Evolutionary conservation across 192 early-diverging fungal species (phyloP), one percentile per base, ranked within the genome.

Genomic region (Coemansia sp.): DNA sequence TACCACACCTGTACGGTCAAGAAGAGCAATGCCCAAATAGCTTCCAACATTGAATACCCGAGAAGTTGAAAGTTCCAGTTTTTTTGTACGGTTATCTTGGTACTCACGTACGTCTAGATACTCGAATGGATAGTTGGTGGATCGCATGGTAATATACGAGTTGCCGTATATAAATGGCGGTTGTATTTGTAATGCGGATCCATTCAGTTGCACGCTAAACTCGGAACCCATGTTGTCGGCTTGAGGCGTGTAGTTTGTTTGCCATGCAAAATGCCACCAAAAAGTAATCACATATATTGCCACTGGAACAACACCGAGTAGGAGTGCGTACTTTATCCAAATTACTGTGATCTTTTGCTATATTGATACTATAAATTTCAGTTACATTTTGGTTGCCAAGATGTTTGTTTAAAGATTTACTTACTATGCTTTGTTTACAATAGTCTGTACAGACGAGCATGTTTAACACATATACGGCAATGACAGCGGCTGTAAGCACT

Each of bases 141-240:
- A 91, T 65, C 93, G 91, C 4, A 98, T 57, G 10, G 91, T 84
- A 13, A 98, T 79, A 66, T 84, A 90, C 9, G 94, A 94, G 11
- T 89, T 91, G 73, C 83, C 91, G 3, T 88, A 89, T 2, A 97
- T 65, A 57, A 90, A 90, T 1, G 89, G 62, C 4, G 95, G 94
- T 64, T 94, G 94, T 7, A 85, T 57, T 14, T 71, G 54, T 24
- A 96, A 86, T 45, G 86, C 76, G 61, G 88, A 96, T 32, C 94
- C 93, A 32, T 81, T 72, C 26, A 97, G 71, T 16, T 83, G 72
- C 22, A 92, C 90, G 57, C 95, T 91, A 80, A 94, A 98, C 9
- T 94, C 75, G 0, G 94, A 94, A 61, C 91, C 90, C 96, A 98
- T 98, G 52, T 89, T 84, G 35, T 89, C 89, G 57, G 96, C 93